These are phyloP conservation scores for Dactylellina haptotyla DNA, from an alignment of 2,329 filamentous ascomycete genomes.

Conservation along the genomic window DNA sequence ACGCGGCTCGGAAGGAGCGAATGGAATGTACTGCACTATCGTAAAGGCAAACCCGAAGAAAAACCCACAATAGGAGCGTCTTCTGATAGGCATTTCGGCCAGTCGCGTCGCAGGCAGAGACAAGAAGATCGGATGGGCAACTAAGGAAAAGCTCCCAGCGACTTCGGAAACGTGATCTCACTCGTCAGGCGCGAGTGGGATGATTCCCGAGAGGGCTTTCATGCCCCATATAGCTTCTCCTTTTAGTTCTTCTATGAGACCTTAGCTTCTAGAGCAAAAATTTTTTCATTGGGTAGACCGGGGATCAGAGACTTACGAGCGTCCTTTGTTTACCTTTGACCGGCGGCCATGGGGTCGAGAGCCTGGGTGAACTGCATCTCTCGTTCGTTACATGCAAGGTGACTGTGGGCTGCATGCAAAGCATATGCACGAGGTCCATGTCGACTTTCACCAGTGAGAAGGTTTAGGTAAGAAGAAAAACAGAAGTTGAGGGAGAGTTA, in stretches of 20 bases:
- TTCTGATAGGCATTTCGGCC: conserved; percentile 26
- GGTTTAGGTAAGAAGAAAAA: conserved; percentile 51
- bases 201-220: conserved; percentile 46
- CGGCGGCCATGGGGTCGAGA: conserved; percentile 50
- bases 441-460: conserved; percentile 52
- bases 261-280: conserved; percentile 52
- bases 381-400: conserved; percentile 55
- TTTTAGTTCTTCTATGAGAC: conserved; percentile 49
- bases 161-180: conserved; percentile 54
- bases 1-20: conserved; percentile 36
- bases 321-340: conserved; percentile 54
- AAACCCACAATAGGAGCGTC: conserved; percentile 16
- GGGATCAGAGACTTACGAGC: conserved; percentile 35
- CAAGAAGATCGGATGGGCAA: conserved; percentile 34
- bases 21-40: conserved; percentile 30
- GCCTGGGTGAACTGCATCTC: conserved; percentile 53
- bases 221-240: conserved; percentile 43
- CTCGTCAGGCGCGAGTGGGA: conserved; percentile 54
- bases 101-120: conserved; percentile 33
- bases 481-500: conserved; percentile 22
- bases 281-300: conserved; percentile 50
- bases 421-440: conserved; percentile 54
- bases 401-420: conserved; percentile 55
- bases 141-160: conserved; percentile 12
- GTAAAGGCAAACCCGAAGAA: conserved; percentile 30